Conservation (phyloP, 305 asterid genomes). For the Petunia hybrid region DNA sequence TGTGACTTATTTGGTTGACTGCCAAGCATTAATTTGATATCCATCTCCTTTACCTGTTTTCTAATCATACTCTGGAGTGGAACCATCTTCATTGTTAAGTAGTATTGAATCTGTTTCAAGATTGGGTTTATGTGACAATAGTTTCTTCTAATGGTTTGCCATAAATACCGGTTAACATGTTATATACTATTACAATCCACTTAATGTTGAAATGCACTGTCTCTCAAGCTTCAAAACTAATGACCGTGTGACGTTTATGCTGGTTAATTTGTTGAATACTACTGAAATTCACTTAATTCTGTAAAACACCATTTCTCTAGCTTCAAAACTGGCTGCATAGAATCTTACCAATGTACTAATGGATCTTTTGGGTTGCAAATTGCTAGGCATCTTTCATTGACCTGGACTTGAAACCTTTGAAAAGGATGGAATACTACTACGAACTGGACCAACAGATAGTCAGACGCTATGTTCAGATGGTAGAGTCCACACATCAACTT, state of each 20-base stretch:
- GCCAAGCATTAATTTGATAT: background rate
- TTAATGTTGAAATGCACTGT: background rate
- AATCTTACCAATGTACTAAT: background rate
- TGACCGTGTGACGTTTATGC: background rate
- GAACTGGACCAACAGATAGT: slow-evolving; percentile 83
- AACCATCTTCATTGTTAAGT: background rate
- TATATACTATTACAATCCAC: background rate
- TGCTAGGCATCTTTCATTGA: slow-evolving; percentile 83
- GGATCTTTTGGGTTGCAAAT: slow-evolving; percentile 32
- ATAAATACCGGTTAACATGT: background rate
- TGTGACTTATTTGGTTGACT: background rate
- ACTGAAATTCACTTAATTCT: slow-evolving; percentile 8
- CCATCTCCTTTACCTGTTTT: background rate
- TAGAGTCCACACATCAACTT: slow-evolving; percentile 45
- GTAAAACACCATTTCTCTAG: background rate
- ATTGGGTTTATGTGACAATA: background rate
- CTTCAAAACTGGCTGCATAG: slow-evolving; percentile 13
- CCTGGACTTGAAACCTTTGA: slow-evolving; percentile 90
- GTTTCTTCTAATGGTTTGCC: background rate
- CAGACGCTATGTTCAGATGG: slow-evolving; percentile 59
- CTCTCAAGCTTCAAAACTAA: slow-evolving; percentile 10
- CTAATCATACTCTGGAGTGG: background rate
- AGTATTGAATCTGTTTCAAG: background rate
- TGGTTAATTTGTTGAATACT: slow-evolving; percentile 12
- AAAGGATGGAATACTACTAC: slow-evolving; percentile 85